phyloP scores from a whole-genome alignment of 345 rosid genomes.

The Eucalyptus polybractea region DNA sequence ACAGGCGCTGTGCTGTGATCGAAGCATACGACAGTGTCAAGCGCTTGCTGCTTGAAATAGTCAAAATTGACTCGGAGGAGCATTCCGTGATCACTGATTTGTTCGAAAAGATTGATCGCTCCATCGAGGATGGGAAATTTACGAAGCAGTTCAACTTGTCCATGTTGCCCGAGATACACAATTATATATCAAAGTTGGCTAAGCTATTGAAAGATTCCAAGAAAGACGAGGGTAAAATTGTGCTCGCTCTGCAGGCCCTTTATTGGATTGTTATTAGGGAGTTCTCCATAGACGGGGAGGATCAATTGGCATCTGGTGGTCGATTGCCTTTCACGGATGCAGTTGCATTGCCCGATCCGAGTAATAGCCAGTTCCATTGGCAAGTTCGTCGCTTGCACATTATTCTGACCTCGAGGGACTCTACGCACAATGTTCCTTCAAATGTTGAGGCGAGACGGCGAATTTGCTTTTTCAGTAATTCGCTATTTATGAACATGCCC shows the following conservation, averaged over 20 bases:
- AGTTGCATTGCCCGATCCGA: conserved; percentile 51
- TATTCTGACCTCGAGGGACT: conserved; percentile 68
- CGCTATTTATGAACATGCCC: conserved; percentile 91
- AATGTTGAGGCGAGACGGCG: conserved; percentile 90
- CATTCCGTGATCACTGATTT: conserved; percentile 53
- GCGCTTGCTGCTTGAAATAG: conserved; percentile 49
- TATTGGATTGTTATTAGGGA: conserved; percentile 39
- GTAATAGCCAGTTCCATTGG: conserved; percentile 48
- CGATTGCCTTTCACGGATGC: conserved; percentile 59
- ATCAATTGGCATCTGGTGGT: conserved; percentile 57
- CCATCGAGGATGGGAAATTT: conserved; percentile 51
- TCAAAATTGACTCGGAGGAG: conserved; percentile 56
- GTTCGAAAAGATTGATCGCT: conserved; percentile 62
- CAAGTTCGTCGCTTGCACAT: conserved; percentile 79
- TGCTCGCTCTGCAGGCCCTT: conserved; percentile 67
- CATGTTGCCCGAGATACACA: conserved; percentile 51
- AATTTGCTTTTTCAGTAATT: conserved; percentile 85
- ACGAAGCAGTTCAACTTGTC: conserved; percentile 64
- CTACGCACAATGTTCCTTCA: conserved; percentile 60
- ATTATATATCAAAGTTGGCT: conserved; percentile 43
- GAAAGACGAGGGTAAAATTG: conserved; percentile 45
- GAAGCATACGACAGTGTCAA: conserved; percentile 81
- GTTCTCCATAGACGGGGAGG: background rate
- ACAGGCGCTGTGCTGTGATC: conserved; percentile 78
- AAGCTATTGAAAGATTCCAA: conserved; percentile 37